These are phyloP conservation scores for Neodidymelliopsis sp. DNA, from an alignment of 2,329 filamentous ascomycete genomes.

Conservation along the genomic window DNA sequence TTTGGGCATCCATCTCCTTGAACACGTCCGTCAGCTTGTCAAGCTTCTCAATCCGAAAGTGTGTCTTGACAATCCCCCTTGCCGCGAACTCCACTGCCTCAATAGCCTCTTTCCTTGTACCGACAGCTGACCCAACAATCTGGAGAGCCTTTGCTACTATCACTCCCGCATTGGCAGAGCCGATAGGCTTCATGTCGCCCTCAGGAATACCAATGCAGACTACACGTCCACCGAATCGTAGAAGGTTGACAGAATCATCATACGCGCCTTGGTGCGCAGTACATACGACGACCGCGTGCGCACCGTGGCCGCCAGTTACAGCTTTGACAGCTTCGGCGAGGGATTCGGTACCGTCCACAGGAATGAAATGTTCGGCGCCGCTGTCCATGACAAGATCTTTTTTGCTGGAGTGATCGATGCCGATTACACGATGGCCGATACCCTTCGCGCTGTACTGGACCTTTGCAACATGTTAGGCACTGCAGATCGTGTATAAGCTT, in stretches of 20 bases:
- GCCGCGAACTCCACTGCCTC: slow-evolving; percentile 57
- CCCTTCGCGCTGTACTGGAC: slow-evolving; percentile 65
- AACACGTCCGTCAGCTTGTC: slow-evolving; percentile 56
- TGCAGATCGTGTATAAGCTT: not conserved
- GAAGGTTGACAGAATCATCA: slow-evolving; percentile 49
- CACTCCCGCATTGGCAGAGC: slow-evolving; percentile 49
- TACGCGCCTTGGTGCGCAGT: slow-evolving; percentile 59
- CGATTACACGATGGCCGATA: slow-evolving; percentile 70
- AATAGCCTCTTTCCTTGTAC: slow-evolving; percentile 57
- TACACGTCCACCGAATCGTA: slow-evolving; percentile 55
- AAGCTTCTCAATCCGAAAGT: slow-evolving; percentile 57
- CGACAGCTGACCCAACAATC: slow-evolving; percentile 57
- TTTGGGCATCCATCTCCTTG: slow-evolving; percentile 55
- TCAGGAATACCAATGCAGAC: slow-evolving; percentile 59
- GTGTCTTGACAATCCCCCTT: slow-evolving; percentile 55
- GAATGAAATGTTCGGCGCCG: slow-evolving; percentile 73
- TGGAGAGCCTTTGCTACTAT: slow-evolving; percentile 53
- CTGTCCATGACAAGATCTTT: slow-evolving; percentile 66
- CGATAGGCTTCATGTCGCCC: slow-evolving; percentile 56
- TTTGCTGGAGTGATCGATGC: slow-evolving; percentile 70
- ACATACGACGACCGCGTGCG: slow-evolving; percentile 66
- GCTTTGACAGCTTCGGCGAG: slow-evolving; percentile 64
- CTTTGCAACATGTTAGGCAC: not conserved
- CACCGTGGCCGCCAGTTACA: slow-evolving; percentile 65
- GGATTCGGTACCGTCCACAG: slow-evolving; percentile 62